Evolutionary conservation across 1,284 basidiomycete genomes (phyloP).

Genomic region (Microbotryomycetes sp.): DNA sequence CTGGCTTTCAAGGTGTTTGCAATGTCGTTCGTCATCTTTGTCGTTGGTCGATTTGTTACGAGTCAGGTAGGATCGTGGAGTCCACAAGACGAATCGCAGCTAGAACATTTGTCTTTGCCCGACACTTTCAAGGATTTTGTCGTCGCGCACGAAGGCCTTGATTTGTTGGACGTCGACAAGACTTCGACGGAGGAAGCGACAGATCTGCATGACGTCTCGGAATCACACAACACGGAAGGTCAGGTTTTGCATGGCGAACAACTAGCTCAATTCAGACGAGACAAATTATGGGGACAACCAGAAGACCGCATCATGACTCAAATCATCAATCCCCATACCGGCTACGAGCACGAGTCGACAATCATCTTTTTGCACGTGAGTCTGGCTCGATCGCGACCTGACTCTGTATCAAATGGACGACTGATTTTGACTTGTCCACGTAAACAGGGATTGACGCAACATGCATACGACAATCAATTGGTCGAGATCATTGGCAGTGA

Average conservation of each 20-base stretch:
- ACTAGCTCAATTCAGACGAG: background rate
- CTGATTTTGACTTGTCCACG: background rate
- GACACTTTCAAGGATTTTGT: background rate
- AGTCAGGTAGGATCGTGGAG: background rate
- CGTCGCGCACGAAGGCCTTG: background rate
- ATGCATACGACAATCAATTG: conserved; percentile 10
- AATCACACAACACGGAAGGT: background rate
- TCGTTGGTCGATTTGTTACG: background rate
- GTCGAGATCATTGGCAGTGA: background rate
- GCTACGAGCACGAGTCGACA: conserved; percentile 5
- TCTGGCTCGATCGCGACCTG: background rate
- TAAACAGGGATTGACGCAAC: conserved; percentile 18
- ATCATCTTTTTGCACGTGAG: conserved; percentile 26
- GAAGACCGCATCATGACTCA: background rate
- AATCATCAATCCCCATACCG: background rate
- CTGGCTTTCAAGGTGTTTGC: background rate
- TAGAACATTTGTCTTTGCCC: background rate
- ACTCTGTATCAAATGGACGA: no score
- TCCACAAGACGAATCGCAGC: background rate
- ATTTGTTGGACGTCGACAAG: no score
- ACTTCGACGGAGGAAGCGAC: no score
- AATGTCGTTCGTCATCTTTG: background rate
- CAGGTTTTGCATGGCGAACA: background rate
- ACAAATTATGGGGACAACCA: background rate
- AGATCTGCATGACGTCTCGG: no score